Conservation (phyloP, 352 stramenopile genomes). For the Globisporangium irregulare region DNA sequence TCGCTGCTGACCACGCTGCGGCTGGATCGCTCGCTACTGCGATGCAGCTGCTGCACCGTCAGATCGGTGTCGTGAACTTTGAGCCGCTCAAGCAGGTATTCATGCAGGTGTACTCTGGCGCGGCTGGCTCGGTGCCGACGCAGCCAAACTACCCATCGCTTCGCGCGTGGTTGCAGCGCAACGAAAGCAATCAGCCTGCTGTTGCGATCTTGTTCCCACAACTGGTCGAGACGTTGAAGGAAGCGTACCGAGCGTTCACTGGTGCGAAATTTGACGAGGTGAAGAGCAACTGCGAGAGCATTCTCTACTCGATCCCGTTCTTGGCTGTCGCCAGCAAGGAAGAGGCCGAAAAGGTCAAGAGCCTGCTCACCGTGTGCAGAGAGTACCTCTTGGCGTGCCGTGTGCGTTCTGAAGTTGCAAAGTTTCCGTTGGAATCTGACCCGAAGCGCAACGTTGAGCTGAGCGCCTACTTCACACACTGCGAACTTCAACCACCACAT, state of each 20-base stretch:
- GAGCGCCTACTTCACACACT: conserved; percentile 99
- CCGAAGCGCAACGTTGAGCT: conserved; percentile 95
- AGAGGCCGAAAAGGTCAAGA: conserved; percentile 93
- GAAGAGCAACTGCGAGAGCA: conserved; percentile 89
- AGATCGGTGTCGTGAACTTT: conserved; percentile 99
- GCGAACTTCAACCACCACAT: conserved; percentile 97
- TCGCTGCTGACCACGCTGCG: conserved; percentile 97
- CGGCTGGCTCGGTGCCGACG: conserved; percentile 75
- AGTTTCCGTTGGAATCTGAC: conserved; percentile 62
- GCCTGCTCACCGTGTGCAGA: conserved; percentile 94
- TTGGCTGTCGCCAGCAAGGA: conserved; percentile 91
- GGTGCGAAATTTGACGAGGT: conserved; percentile 98
- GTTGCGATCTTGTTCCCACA: conserved; percentile 87
- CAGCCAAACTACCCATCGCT: conserved; percentile 81
- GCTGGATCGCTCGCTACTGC: conserved; percentile 95
- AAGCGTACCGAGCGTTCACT: conserved; percentile 96
- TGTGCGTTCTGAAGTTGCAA: conserved; percentile 89
- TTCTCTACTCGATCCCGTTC: conserved; percentile 95
- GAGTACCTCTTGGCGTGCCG: conserved; percentile 98
- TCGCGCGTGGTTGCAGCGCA: conserved; percentile 80
- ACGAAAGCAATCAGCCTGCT: conserved; percentile 84
- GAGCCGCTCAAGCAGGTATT: conserved; percentile 92
- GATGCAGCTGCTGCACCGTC: conserved; percentile 97
- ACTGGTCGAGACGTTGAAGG: conserved; percentile 93
- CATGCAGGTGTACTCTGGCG: conserved; percentile 80